Percentiles rank a stretch among this genome's conserved stretches.
phyloP scores from a whole-genome alignment of 345 rosid genomes.

The Nasturtium officinale region DNA sequence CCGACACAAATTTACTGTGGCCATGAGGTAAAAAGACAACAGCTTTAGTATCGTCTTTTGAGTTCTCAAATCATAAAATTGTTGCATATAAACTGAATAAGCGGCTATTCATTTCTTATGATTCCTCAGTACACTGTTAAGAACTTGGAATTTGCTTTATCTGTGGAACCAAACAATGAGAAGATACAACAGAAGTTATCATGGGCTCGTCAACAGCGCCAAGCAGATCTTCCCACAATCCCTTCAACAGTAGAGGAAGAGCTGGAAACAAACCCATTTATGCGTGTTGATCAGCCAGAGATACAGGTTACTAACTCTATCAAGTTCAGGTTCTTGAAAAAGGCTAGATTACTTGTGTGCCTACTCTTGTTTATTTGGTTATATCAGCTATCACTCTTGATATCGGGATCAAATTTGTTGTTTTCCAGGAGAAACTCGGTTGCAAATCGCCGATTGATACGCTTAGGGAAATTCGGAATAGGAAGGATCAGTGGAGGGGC shows the following conservation, averaged over 20 bases:
- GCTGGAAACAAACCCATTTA: conserved; percentile 81
- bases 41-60: background rate
- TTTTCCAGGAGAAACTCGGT: conserved; percentile 59
- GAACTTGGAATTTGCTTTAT: conserved; percentile 82
- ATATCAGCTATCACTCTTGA: conserved; percentile 18
- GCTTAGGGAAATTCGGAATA: conserved; percentile 59
- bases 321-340: background rate
- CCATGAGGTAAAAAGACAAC: conserved; percentile 66
- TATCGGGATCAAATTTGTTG: conserved; percentile 8
- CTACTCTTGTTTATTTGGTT: too few species aligned
- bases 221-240: conserved; percentile 72
- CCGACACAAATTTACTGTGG: conserved; percentile 88
- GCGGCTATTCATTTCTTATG: background rate
- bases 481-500: conserved; percentile 82
- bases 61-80: background rate
- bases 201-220: conserved; percentile 80
- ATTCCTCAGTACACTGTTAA: conserved; percentile 78
- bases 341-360: background rate
- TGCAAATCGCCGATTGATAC: conserved; percentile 67
- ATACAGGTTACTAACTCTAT: conserved; percentile 31
- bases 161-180: conserved; percentile 74
- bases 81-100: background rate
- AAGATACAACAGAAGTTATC: conserved; percentile 69
- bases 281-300: conserved; percentile 71
- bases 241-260: conserved; percentile 92